Base-by-base conservation (phyloP, 768 basidiomycete genomes). In the Pholiota molesta region DNA sequence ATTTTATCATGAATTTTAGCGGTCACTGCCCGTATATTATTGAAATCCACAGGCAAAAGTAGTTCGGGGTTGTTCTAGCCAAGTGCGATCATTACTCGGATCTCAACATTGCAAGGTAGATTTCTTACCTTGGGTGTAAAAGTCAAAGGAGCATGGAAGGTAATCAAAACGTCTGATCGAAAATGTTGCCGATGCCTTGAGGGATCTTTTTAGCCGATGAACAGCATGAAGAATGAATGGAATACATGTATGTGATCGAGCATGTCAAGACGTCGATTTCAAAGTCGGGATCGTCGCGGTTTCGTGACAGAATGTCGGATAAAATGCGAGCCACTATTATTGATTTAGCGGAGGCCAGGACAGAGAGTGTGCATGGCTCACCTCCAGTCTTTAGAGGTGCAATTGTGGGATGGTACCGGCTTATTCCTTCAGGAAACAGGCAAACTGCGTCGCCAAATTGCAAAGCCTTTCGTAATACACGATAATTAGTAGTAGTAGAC, bases 341-440 rank as follows among this genome's bases (percentile, higher is more conserved):
- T 17, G n/a, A 61, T 57, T 57, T 17, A 49, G 44, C 33, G n/a
- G 2, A 51, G 31, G 17, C 40, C 16, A 26, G n/a, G 21, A 61
- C 16, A 40, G 26, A 52, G n/a, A 52, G 31, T 55, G 55, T 17
- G 62, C 45, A 53, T 39, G n/a, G 72, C 79, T 49, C 57, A 90
- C 91, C 91, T 73, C 94, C 94, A 10, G 94, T 94, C 73, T 93
- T 94, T 55, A 96, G 73, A 3, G 94, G 92, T 3, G 93, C 91
- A 57, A 96, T 90, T n/a, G 84, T 87, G 0, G 94, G 92, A 66
- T 92, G 90, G 72, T 89, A 96, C 47, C 92, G 81, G 68, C 91
- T 93, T 77, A 88, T 83, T 1, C 94, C 95, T 75, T 95, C 94
- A 2, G 94, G 93, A 67, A 95, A 95, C 58, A 95, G 67, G 69